A percentile compares a stretch with the other conserved stretches of the same genome.
Conservation (phyloP, 805 yeast genomes). For the Pichia insulana region DNA sequence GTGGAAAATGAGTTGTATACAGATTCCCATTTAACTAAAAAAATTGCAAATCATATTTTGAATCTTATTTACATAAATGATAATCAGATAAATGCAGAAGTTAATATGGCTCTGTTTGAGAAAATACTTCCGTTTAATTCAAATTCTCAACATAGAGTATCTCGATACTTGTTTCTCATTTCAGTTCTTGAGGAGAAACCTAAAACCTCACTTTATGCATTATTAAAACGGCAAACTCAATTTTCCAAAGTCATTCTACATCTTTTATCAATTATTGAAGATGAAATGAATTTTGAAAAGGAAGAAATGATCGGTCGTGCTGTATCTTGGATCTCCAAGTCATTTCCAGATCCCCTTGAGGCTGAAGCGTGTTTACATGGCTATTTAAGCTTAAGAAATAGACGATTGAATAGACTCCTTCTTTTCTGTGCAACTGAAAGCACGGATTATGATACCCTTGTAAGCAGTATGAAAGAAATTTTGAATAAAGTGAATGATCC, state of each 20-base stretch:
- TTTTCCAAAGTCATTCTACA: constrained; percentile 42
- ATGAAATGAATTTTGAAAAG: constrained; percentile 25
- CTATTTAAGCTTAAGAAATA: constrained; percentile 47
- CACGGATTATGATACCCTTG: constrained; percentile 51
- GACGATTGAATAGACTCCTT: constrained; percentile 49
- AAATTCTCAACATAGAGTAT: constrained; percentile 36
- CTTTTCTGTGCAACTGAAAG: constrained; percentile 42
- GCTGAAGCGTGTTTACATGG: constrained; percentile 43
- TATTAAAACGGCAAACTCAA: constrained; percentile 60
- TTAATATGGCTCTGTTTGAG: constrained; percentile 56
- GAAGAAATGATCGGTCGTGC: constrained; percentile 38
- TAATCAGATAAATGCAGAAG: constrained; percentile 49
- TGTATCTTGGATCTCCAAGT: constrained; percentile 49
- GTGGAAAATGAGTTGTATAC: constrained; percentile 24
- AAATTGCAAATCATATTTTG: constrained; percentile 60
- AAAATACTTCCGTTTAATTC: constrained; percentile 48
- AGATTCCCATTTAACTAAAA: constrained; percentile 23
- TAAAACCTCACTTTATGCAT: constrained; percentile 56
- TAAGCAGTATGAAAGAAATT: constrained; percentile 57
- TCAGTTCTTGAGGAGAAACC: constrained; percentile 47
- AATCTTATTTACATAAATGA: constrained; percentile 70
- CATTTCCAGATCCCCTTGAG: constrained; percentile 44
- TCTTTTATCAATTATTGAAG: constrained; percentile 38
- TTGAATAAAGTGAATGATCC: constrained; percentile 45
- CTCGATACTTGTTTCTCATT: constrained; percentile 43